Evolutionary conservation across 495 filamentous ascomycete species (phyloP).

Genomic region (Podospora sp.): DNA sequence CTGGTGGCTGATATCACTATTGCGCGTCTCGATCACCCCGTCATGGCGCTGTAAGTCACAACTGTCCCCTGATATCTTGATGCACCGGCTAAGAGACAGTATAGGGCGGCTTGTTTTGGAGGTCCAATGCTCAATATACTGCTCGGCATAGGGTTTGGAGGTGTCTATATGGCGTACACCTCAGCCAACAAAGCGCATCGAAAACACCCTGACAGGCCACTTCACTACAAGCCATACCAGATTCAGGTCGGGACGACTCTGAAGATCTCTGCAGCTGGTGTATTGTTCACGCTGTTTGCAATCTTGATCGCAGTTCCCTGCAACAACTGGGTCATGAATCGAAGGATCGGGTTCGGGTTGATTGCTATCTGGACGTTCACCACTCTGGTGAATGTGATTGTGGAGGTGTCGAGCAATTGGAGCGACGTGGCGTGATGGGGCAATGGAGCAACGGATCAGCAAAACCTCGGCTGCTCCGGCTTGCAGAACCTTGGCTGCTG

Average conservation of each 20-base stretch:
- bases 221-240: slow-evolving; percentile 65
- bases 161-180: slow-evolving; percentile 77
- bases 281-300: slow-evolving; percentile 78
- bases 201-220: slow-evolving; percentile 59
- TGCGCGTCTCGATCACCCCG: slow-evolving; percentile 87
- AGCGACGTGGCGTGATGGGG: slow-evolving; percentile 38
- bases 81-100: background rate
- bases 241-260: slow-evolving; percentile 84
- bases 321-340: slow-evolving; percentile 89
- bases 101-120: slow-evolving; percentile 83
- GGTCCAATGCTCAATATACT: slow-evolving; percentile 98
- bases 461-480: background rate
- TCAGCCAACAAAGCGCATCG: slow-evolving; percentile 55
- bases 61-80: background rate
- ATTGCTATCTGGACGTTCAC: slow-evolving; percentile 85
- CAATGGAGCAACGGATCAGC: background rate
- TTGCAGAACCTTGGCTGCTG: background rate
- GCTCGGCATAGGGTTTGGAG: slow-evolving; percentile 86
- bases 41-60: slow-evolving; percentile 80
- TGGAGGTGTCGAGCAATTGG: slow-evolving; percentile 70
- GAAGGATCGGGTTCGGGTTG: slow-evolving; percentile 77
- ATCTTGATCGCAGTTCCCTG: slow-evolving; percentile 79
- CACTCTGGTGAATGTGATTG: slow-evolving; percentile 77
- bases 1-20: slow-evolving; percentile 95
- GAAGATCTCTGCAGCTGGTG: slow-evolving; percentile 75